Base-by-base conservation (phyloP, 2,329 filamentous ascomycete genomes). In the Paecilomyces sp. region DNA sequence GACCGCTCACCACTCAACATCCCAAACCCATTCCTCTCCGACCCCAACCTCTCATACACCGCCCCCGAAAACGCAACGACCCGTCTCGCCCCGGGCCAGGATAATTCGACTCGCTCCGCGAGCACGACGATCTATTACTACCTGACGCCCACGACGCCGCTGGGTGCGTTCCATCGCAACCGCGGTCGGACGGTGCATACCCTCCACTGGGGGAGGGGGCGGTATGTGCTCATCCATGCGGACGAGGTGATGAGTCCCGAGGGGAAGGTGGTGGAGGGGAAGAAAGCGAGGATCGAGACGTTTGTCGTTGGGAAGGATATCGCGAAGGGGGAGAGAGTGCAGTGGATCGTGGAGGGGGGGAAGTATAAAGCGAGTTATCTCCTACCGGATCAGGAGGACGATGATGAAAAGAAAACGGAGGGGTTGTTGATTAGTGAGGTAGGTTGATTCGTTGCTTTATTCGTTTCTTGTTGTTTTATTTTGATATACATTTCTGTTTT, bases 271-370 rank as follows among this genome's bases (percentile, higher is more conserved):
- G 15, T 18, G 54, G 12, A 65, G 60, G 61, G 69, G 31, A 61
- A 78, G 31, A 33, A 78, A 60, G 81, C 81, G 53, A 73, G 79
- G 15, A 71, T 89, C n/a, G 86, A 89, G 73, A 82, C 78, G 6
- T 89, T 88, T 65, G 71, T 86, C 3, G 87, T 89, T 1, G 87
- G 86, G 0, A 77, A 76, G 12, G 75, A 87, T 67, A 74, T 88
- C 4, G 76, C 74, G 3, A 71, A 68, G 0, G 87, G 86, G 0
- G 87, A 90, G 76, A 81, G 70, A 68, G 63, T 87, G 67, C 85
- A 88, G 70, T 90, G 87, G 87, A 77, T 88, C 61, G 86, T 90
- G 7, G 85, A 88, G 57, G 86, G 87, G 0, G 86, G 84, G 3
- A 84, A 85, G 70, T 90, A 82, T 69, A 90, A 89, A 73, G 83